Evolutionary conservation across 768 basidiomycete genomes (phyloP).

Genomic region (Psilocybe azurescens): DNA sequence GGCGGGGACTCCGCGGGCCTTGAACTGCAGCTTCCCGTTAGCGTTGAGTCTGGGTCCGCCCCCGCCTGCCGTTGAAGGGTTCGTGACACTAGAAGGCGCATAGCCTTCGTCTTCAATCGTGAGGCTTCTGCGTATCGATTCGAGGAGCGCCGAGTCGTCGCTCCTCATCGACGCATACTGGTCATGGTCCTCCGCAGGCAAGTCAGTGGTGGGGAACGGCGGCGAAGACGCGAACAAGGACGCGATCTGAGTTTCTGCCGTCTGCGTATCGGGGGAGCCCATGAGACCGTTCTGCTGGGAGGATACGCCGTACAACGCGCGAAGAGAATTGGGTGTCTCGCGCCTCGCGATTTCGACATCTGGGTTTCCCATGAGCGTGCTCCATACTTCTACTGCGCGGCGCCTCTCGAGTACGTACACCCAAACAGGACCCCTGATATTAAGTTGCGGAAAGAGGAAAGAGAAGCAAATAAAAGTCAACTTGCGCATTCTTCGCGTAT

Average conservation of each 20-base stretch:
- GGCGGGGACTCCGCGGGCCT: constrained; percentile 69
- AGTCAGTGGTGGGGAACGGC: constrained; percentile 72
- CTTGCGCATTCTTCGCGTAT: constrained; percentile 5
- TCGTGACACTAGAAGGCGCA: constrained; percentile 47
- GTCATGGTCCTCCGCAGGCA: constrained; percentile 48
- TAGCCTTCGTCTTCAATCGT: constrained; percentile 48
- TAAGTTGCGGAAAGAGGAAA: constrained; percentile 7
- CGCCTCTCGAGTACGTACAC: constrained; percentile 88
- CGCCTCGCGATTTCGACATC: constrained; percentile 62
- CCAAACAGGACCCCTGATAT: constrained; percentile 81
- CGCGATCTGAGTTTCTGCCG: constrained; percentile 81
- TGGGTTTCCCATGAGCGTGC: constrained; percentile 73
- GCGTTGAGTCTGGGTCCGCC: constrained; percentile 39
- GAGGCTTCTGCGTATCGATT: constrained; percentile 41
- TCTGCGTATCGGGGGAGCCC: constrained; percentile 67
- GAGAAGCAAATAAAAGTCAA: constrained; percentile 11
- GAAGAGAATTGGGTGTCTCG: constrained; percentile 68
- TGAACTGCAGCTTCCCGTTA: constrained; percentile 59
- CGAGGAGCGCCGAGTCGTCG: constrained; percentile 50
- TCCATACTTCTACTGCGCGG: constrained; percentile 81
- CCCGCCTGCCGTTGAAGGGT: constrained; percentile 48
- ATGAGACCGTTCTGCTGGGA: constrained; percentile 68
- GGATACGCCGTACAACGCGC: constrained; percentile 69
- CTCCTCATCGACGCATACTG: constrained; percentile 47
- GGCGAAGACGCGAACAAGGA: constrained; percentile 85